Conservation (phyloP, 768 basidiomycete species). For the Butyriboletus loyo region DNA sequence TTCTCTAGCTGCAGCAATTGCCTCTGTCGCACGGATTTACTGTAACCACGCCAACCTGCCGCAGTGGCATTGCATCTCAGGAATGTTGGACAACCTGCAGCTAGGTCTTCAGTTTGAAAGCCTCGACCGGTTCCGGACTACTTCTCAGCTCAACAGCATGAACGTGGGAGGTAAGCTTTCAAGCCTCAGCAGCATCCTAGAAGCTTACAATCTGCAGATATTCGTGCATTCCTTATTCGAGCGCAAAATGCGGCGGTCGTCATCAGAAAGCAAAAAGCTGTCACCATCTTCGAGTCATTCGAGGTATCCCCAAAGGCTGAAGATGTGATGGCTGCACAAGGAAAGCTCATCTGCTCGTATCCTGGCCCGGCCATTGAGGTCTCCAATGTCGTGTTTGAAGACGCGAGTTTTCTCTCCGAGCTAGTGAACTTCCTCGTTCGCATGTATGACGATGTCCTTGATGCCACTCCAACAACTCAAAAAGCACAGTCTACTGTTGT, state of each 20-base stretch:
- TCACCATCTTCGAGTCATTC: constrained; percentile 44
- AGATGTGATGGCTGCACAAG: constrained; percentile 36
- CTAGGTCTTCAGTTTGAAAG: not conserved
- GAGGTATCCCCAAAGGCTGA: constrained; percentile 39
- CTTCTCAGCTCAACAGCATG: constrained; percentile 21
- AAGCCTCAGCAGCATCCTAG: not conserved
- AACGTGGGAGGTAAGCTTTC: constrained; percentile 12
- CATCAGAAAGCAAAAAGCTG: constrained; percentile 28
- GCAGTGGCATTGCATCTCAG: constrained; percentile 31
- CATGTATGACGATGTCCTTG: not conserved
- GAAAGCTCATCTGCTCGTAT: constrained; percentile 46
- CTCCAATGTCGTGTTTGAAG: constrained; percentile 25
- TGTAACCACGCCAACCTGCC: not conserved
- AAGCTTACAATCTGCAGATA: constrained; percentile 27
- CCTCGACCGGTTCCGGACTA: constrained; percentile 6
- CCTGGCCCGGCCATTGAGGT: constrained; percentile 45
- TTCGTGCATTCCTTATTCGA: constrained; percentile 36
- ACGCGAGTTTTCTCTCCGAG: constrained; percentile 32
- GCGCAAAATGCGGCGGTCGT: constrained; percentile 50
- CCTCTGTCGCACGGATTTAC: constrained; percentile 22
- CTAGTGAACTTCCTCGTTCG: constrained; percentile 37
- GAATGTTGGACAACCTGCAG: constrained; percentile 31
- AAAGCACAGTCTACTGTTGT: constrained; percentile 37
- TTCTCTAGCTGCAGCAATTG: constrained; percentile 22
- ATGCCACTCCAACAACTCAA: constrained; percentile 25